A percentile compares a stretch with the other conserved stretches of the same genome.
These are phyloP conservation scores for Cystobasidium sp. DNA, from an alignment of 1,284 basidiomycete species.

Conservation along the genomic window DNA sequence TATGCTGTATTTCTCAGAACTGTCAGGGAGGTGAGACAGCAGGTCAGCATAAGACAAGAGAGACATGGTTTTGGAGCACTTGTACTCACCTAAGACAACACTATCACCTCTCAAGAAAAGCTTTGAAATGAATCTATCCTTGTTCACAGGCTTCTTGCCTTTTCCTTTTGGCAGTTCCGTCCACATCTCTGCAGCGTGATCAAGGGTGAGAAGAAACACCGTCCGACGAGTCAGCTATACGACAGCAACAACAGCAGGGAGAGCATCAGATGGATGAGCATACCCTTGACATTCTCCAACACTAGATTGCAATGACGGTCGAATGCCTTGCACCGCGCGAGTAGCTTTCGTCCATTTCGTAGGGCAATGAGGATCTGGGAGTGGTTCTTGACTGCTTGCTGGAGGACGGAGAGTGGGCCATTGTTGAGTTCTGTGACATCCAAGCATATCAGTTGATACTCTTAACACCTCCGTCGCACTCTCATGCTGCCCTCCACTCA, in stretches of 20 bases:
- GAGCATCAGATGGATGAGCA: slow-evolving; percentile 51
- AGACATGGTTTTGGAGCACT: not conserved
- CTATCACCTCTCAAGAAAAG: slow-evolving; percentile 84
- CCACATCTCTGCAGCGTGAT: slow-evolving; percentile 77
- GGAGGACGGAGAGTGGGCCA: slow-evolving; percentile 94
- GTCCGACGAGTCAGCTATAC: too few relatives aligned
- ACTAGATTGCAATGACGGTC: slow-evolving; percentile 99
- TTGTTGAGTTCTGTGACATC: slow-evolving; percentile 54
- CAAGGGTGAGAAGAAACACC: too few relatives aligned
- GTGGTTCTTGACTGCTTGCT: slow-evolving; percentile 96
- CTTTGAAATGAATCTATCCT: slow-evolving; percentile 98
- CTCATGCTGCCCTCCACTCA: slow-evolving; percentile 2
- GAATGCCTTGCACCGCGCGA: slow-evolving; percentile 97
- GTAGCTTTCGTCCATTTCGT: slow-evolving; percentile 97
- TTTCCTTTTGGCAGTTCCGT: slow-evolving; percentile 97
- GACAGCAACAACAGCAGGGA: too few relatives aligned
- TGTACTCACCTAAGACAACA: slow-evolving; percentile 76
- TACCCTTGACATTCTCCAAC: slow-evolving; percentile 96
- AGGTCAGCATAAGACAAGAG: slow-evolving; percentile 1
- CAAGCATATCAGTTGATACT: slow-evolving; percentile 20
- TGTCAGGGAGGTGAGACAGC: not conserved
- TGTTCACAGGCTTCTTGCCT: slow-evolving; percentile 98
- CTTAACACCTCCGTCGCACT: not conserved
- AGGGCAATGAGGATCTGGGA: slow-evolving; percentile 96
- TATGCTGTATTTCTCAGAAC: slow-evolving; percentile 39